Percentiles rank a stretch among this genome's conserved stretches.
Conservation (phyloP, 768 basidiomycete species). For the Leucocoprinus birnbaumii region DNA sequence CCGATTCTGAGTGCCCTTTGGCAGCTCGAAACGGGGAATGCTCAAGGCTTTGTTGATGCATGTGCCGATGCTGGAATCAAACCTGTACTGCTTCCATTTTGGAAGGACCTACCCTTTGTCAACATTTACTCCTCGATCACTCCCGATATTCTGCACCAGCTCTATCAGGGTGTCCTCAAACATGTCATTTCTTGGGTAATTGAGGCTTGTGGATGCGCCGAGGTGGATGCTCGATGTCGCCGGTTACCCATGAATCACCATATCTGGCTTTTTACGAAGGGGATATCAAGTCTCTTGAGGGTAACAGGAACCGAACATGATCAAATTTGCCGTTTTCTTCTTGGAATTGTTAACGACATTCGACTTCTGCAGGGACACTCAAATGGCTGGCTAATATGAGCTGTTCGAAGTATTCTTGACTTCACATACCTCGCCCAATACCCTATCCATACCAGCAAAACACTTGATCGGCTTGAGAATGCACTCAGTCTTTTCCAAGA, state of each 20-base stretch:
- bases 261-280: constrained; percentile 29
- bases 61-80: neutral
- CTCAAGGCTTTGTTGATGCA: neutral
- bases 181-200: constrained; percentile 37
- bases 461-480: too few species aligned
- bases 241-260: constrained; percentile 32
- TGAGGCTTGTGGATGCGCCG: constrained; percentile 18
- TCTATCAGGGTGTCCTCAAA: constrained; percentile 27
- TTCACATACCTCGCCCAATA: constrained; percentile 37
- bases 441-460: constrained; percentile 19
- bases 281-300: constrained; percentile 27
- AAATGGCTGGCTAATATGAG: constrained; percentile 16
- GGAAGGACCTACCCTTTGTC: neutral
- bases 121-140: constrained; percentile 40
- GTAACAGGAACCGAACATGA: constrained; percentile 33
- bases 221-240: constrained; percentile 32
- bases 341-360: constrained; percentile 26
- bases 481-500: too few species aligned
- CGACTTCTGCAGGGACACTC: constrained; percentile 13
- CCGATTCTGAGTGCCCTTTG: neutral
- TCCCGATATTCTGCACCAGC: constrained; percentile 39
- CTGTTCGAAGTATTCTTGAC: constrained; percentile 30
- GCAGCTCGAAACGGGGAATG: neutral
- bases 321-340: constrained; percentile 29
- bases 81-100: neutral